Conservation (phyloP, 148 eudicot genomes). For the Chenopodium suecicum region DNA sequence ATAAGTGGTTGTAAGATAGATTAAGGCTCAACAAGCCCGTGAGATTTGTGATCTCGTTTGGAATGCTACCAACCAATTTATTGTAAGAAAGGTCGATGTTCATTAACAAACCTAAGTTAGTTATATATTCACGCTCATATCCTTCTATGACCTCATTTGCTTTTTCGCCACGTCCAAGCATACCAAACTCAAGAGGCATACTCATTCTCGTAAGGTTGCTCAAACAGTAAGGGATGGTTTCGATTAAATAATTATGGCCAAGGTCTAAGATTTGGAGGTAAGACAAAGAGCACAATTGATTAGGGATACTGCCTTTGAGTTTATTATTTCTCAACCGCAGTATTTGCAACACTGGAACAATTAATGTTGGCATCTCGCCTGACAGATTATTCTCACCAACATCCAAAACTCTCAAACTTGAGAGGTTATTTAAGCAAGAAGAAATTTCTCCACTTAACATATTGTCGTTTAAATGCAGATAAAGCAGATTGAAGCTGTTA, state of each 20-base stretch:
- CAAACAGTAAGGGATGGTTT: conserved; percentile 7
- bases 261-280: conserved; percentile 15
- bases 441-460: conserved; percentile 7
- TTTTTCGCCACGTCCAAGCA: no score
- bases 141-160: conserved; percentile 19
- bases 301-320: conserved; percentile 14
- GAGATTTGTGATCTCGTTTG: conserved; percentile 17
- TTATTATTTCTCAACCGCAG: conserved; percentile 13
- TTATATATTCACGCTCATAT: conserved; percentile 20
- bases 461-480: conserved; percentile 16
- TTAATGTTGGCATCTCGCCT: neutral
- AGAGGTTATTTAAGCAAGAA: neutral
- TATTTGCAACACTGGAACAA: neutral
- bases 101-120: neutral
- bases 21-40: conserved; percentile 8
- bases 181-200: no score
- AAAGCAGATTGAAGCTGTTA: neutral
- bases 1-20: conserved; percentile 23
- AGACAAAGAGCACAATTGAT: conserved; percentile 14
- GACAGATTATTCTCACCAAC: conserved; percentile 18
- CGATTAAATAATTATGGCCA: neutral
- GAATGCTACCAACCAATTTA: conserved; percentile 22
- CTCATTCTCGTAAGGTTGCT: conserved; percentile 12
- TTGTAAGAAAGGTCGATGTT: conserved; percentile 32
- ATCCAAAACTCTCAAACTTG: neutral